These are phyloP conservation scores for Phalaenopsis aphrodite DNA, from an alignment of 106 monocot species.

Conservation along the genomic window DNA sequence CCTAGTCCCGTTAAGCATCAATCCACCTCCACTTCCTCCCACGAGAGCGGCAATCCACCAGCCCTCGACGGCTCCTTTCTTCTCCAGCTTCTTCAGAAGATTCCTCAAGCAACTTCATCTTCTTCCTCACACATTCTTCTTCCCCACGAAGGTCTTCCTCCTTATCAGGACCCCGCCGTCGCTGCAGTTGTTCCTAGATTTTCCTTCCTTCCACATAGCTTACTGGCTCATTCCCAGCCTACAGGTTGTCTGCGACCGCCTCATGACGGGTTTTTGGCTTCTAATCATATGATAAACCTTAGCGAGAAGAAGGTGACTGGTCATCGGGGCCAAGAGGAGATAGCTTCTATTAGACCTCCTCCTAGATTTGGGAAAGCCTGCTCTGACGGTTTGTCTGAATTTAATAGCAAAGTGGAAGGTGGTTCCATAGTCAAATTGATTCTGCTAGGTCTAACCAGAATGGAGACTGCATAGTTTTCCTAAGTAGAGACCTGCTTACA, in stretches of 20 bases:
- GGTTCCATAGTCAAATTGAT: constrained; percentile 2
- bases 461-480: not conserved
- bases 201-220: not conserved
- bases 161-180: not conserved
- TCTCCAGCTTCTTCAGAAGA: too few species aligned
- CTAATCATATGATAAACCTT: not conserved
- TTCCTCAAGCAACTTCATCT: too few species aligned
- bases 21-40: too few species aligned
- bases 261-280: not conserved
- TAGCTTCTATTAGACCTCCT: too few species aligned
- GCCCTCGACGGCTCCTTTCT: too few species aligned
- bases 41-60: too few species aligned
- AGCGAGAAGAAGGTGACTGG: not conserved
- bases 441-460: not conserved
- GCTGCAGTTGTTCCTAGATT: not conserved
- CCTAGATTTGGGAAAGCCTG: not conserved
- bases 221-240: not conserved
- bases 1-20: too few species aligned
- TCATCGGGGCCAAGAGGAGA: not conserved
- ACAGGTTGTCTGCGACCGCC: too few species aligned
- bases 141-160: not conserved
- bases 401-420: not conserved
- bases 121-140: not conserved
- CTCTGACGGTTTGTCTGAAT: too few species aligned
- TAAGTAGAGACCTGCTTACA: not conserved